Evolutionary conservation across 768 basidiomycete species (phyloP), one percentile per base, ranked within the genome.

Genomic region (Hebeloma cylindrosporum): DNA sequence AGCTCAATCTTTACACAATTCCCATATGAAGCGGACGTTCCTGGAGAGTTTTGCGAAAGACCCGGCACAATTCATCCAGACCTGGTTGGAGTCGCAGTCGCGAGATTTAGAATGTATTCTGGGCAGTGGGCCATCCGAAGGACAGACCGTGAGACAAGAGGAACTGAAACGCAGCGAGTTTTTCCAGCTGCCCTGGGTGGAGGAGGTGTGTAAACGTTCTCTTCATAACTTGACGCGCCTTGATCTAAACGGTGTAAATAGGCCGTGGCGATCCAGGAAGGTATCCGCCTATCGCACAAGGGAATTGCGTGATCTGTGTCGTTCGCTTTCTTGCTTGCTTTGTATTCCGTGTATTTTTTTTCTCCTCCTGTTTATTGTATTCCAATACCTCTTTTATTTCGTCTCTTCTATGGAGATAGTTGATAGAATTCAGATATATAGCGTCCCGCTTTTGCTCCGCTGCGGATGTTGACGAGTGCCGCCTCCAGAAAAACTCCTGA

Each of bases 131-230:
- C 81, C 86, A 2, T 83, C 80, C 28, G 87, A 89, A 52, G 87
- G 86, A 20, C 74, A 80, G 59, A 82, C 82, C 2, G 77, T 94
- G 7, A 70, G 88, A n/a, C 88, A 89, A 45, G 93, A 95, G 53
- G 93, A 96, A 60, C 67, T 96, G 42, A 78, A 84, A 50, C 70
- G 91, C 40, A 93, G 88, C 58, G 93, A 96, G 61, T 88, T 93
- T 67, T 97, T 96, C 77, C 74, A 77, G 50, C 64, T 95, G 59
- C 89, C 92, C 3, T 97, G 93, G 93, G 92, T 96, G 9, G 85
- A 88, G 54, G 81, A 82, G 72, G 77, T 75, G 48, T 10, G 66
- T 45, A 13, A n/a, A n/a, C n/a, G n/a, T n/a, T n/a, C n/a, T n/a
- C n/a, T n/a, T n/a, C n/a, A n/a, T n/a, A n/a, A n/a, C n/a, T n/a